Base-by-base conservation (phyloP, 2,329 filamentous ascomycete genomes). In the Ophiocordyceps camponoti-leonardi region DNA sequence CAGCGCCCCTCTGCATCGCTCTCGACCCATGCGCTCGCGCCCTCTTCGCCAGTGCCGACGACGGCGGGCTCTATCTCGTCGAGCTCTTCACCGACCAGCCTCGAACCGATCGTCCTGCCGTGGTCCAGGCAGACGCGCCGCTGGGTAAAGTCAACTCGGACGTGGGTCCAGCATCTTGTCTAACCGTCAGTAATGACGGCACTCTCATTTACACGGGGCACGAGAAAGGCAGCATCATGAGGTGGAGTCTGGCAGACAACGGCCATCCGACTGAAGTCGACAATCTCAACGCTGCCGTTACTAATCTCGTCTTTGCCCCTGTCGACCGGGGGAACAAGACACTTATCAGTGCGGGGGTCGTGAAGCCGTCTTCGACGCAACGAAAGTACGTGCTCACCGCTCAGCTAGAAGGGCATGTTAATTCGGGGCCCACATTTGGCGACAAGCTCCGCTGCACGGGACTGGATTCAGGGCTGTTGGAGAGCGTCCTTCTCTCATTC, bases 21-120 rank as follows among this genome's bases (percentile, higher is more conserved):
- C 67, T 96, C 5, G 92, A 96, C 60, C 83, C 88, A 1, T 86
- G 81, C 49, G 82, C 90, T 51, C 76, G 90, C 45, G 86, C 83
- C 5, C 77, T 92, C 47, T 94, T 88, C 55, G 76, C 83, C 41
- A 82, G 83, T 3, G 83, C 85, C 52, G 81, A 85, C 45, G 83
- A 93, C 57, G 84, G 86, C 19, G 83, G 79, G 45, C 66, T 95
- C 18, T 90, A 86, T 58, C 72, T 84, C 14, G 67, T 94, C 18
- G 84, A 94, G 54, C 75, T 96, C 42, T 73, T 76, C 49, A 68
- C 68, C 37, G 65, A 72, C 22, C 69, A 69, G 54, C 67, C 72
- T 4, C 60, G 11, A 14, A 77, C 18, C 58, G 90, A 65, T 67
- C 66, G 50, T 56, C 67, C 69, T 46, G 80, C 70, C 42, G 73